phyloP scores from a whole-genome alignment of 805 yeast species.

The Nakazawaea siamensis region DNA sequence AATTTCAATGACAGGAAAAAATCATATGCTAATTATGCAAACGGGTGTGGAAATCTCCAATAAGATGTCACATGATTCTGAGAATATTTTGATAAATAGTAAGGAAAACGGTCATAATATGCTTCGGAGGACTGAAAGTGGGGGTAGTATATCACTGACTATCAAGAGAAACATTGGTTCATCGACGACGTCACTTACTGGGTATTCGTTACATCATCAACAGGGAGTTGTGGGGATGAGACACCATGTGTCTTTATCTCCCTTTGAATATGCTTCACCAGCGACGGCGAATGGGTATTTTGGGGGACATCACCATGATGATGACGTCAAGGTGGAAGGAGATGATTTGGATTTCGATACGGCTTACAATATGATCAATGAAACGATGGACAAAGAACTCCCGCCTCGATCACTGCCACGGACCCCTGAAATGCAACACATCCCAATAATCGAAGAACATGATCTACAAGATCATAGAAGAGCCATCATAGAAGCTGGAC shows the following conservation, averaged over 20 bases:
- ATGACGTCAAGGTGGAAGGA: neutral
- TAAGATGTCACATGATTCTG: no score
- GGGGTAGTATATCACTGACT: neutral
- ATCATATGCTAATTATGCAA: no score
- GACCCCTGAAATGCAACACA: constrained; percentile 6
- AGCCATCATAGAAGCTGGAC: constrained; percentile 9
- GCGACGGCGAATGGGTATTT: neutral
- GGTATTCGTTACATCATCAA: constrained; percentile 1
- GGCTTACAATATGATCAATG: constrained; percentile 25
- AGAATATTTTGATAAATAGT: no score
- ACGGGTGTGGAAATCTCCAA: no score
- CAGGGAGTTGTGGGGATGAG: no score
- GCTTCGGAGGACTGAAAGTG: constrained; percentile 1
- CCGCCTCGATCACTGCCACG: constrained; percentile 2
- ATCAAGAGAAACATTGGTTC: constrained; percentile 9
- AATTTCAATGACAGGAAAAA: no score
- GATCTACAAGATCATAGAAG: constrained; percentile 5
- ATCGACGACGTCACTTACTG: constrained; percentile 6
- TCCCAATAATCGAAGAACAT: neutral
- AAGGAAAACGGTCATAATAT: no score
- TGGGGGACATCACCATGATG: neutral
- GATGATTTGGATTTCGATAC: constrained; percentile 26
- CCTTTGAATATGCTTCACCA: constrained; percentile 7
- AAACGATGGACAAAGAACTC: constrained; percentile 9
- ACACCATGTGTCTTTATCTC: constrained; percentile 6